phyloP scores from a whole-genome alignment of 1,139 yeast species.

The Debaryomycetaceae sp. region DNA sequence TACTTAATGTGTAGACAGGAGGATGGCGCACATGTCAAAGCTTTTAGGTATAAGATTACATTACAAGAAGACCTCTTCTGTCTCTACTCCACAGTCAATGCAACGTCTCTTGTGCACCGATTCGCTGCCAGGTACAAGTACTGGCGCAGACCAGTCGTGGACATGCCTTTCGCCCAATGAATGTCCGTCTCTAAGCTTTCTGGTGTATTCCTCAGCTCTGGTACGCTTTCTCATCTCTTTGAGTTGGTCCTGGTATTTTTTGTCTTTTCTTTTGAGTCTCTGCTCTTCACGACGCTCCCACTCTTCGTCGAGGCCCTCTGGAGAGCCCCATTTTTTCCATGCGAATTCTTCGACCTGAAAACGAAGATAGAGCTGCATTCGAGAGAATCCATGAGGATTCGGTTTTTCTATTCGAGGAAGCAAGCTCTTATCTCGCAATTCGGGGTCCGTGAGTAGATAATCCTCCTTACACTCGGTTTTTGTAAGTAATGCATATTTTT shows the following conservation, averaged over 20 bases:
- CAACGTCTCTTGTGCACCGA: slow-evolving; percentile 60
- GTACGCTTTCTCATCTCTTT: slow-evolving; percentile 87
- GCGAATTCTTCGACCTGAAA: slow-evolving; percentile 92
- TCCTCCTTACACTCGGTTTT: slow-evolving; percentile 96
- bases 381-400: slow-evolving; percentile 89
- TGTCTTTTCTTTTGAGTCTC: slow-evolving; percentile 71
- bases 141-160: slow-evolving; percentile 76
- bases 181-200: slow-evolving; percentile 58
- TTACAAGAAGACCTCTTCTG: slow-evolving; percentile 53
- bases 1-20: too few species aligned
- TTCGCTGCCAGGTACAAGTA: slow-evolving; percentile 31
- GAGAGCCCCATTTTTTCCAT: slow-evolving; percentile 91
- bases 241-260: slow-evolving; percentile 70
- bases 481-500: slow-evolving; percentile 84
- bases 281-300: slow-evolving; percentile 81
- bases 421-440: slow-evolving; percentile 64
- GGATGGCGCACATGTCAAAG: too few species aligned
- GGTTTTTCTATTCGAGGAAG: slow-evolving; percentile 83
- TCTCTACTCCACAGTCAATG: slow-evolving; percentile 78
- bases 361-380: slow-evolving; percentile 89
- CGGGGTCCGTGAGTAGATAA: slow-evolving; percentile 89
- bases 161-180: slow-evolving; percentile 54
- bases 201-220: slow-evolving; percentile 86
- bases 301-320: slow-evolving; percentile 85
- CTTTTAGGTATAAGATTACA: too few species aligned